Conservation (phyloP, 2,329 filamentous ascomycete genomes). For the Hymenoscyphus albidus region DNA sequence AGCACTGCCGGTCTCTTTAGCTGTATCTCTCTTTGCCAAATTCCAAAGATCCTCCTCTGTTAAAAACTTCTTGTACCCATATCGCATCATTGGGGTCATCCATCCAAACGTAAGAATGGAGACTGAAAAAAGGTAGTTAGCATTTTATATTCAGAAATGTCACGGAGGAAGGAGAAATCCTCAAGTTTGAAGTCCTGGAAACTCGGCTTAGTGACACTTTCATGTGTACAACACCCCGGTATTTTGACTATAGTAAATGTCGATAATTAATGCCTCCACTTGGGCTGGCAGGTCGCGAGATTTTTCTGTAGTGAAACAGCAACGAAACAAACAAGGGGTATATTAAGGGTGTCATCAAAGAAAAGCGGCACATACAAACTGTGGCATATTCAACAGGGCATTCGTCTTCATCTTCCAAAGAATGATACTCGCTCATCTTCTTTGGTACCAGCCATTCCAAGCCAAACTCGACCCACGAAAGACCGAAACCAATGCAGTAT, state of each 20-base stretch:
- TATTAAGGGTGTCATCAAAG: background rate
- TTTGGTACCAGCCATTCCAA: conserved; percentile 69
- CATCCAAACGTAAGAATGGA: conserved; percentile 91
- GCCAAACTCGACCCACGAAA: conserved; percentile 58
- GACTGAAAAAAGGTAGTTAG: conserved; percentile 38
- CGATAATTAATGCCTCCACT: background rate
- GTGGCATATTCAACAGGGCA: conserved; percentile 81
- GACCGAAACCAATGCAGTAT: conserved; percentile 55
- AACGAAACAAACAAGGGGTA: background rate
- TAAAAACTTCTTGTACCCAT: conserved; percentile 85
- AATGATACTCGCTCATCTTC: conserved; percentile 64
- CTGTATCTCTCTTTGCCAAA: conserved; percentile 74
- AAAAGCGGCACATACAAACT: conserved; percentile 47
- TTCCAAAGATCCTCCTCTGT: conserved; percentile 97
- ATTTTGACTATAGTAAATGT: background rate
- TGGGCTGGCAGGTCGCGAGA: background rate
- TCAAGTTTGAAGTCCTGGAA: background rate
- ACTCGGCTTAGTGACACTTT: background rate
- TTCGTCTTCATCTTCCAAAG: conserved; percentile 64
- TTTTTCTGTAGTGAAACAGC: background rate
- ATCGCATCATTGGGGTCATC: conserved; percentile 98
- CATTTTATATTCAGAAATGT: background rate
- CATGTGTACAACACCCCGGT: background rate
- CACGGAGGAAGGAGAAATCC: background rate
- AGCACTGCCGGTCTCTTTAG: conserved; percentile 63